phyloP scores from a whole-genome alignment of 2,329 filamentous ascomycete species.

The Botrytis galanthina region DNA sequence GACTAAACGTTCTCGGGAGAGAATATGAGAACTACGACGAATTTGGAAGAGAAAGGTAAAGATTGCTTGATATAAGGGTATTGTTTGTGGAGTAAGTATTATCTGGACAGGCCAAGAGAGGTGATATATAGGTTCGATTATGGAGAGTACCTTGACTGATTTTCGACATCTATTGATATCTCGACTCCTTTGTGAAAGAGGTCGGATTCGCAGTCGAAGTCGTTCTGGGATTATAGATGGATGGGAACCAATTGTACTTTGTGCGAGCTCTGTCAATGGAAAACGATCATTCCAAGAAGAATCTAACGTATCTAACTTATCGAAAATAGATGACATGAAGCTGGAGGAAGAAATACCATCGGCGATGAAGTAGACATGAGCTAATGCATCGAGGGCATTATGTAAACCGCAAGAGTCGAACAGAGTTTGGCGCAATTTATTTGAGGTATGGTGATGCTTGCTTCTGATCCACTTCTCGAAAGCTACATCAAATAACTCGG shows the following conservation, averaged over 20 bases:
- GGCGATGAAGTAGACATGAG: slow-evolving; percentile 71
- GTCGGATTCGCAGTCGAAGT: slow-evolving; percentile 56
- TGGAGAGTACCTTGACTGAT: slow-evolving; percentile 61
- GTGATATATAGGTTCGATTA: slow-evolving; percentile 65
- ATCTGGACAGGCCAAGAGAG: slow-evolving; percentile 68
- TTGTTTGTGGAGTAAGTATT: slow-evolving; percentile 64
- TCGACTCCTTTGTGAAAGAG: slow-evolving; percentile 41
- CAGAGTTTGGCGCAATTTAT: slow-evolving; percentile 62
- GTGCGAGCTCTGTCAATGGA: slow-evolving; percentile 72
- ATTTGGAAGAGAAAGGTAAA: slow-evolving; percentile 78
- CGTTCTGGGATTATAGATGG: slow-evolving; percentile 56
- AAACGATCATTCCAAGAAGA: slow-evolving; percentile 77
- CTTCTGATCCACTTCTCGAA: slow-evolving; percentile 76
- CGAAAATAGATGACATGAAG: slow-evolving; percentile 70
- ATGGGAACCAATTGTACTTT: slow-evolving; percentile 62
- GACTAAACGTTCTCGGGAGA: slow-evolving; percentile 55
- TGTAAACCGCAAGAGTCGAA: slow-evolving; percentile 68
- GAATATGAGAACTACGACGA: slow-evolving; percentile 64
- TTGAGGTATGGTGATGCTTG: slow-evolving; percentile 69
- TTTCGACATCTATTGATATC: slow-evolving; percentile 49
- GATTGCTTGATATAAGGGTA: slow-evolving; percentile 66
- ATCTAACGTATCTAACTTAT: slow-evolving; percentile 63
- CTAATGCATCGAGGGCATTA: slow-evolving; percentile 62
- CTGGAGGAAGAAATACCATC: slow-evolving; percentile 66
- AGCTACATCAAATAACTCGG: slow-evolving; percentile 68